Evolutionary conservation across 1,284 basidiomycete species (phyloP), one percentile per base, ranked within the genome.

Genomic region (Melampsora americana): DNA sequence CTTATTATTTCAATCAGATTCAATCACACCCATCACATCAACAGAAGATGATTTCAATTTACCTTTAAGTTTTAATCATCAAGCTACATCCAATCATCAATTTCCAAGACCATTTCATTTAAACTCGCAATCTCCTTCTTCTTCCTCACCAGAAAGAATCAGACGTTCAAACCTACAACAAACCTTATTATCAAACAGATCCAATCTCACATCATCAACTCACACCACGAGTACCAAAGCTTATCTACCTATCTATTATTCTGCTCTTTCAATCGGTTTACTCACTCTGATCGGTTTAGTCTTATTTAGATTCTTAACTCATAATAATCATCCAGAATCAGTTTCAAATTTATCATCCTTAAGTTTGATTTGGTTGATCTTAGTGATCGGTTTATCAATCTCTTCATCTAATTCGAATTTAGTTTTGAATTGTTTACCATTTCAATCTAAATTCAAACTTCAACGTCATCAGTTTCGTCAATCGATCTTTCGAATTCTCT

Each of bases 391-490:
- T n/a, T n/a, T n/a, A n/a, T n/a, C n/a, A 35, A 4, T 35, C 35
- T 35, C 35, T 4, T 4, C 9, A 35, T 35, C 35, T 4, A 35
- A 35, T n/a, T n/a, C n/a, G n/a, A 35, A 35, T 35, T 35, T 9
- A 35, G 3, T 35, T 35, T 35, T n/a, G n/a, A n/a, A 35, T 35
- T 9, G 9, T 9, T 35, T 35, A 35, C 9, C 35, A 9, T 4
- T 35, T 23, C 53, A 56, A 56, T 5, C 20, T 14, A n/a, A 28
- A n/a, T 56, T 56, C 26, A 56, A 28, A 56, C 14, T 14, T 7
- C n/a, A 56, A 56, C 53, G 53, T 56, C 53, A 18, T 56, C 53
- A 28, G n/a, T 56, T 56, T 28, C 20, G 53, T n/a, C 53, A 56
- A 23, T n/a, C 53, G 7, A 6, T 56, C 12, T 23, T 1, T 23